Base-by-base conservation (phyloP, 2,329 filamentous ascomycete species). In the Plectosphaerella cucumerina region DNA sequence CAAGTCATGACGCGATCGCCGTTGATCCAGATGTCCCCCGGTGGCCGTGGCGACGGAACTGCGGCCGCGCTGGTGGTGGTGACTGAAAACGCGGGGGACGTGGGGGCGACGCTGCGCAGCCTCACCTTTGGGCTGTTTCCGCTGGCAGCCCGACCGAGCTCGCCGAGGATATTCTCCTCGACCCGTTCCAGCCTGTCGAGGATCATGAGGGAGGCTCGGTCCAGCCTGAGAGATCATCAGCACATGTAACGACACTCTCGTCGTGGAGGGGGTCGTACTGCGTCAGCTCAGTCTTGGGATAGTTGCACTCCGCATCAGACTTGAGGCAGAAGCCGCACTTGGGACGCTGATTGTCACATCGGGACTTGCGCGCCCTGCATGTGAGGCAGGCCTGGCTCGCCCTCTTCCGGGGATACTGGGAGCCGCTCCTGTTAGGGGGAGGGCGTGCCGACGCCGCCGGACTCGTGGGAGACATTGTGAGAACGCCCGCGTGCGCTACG, bases 361-460 rank as follows among this genome's bases (percentile, higher is more conserved):
- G 70, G n/a, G 66, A 70, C 54, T 68, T 67, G n/a, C 68, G 57
- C 8, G 62, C 63, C 2, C 68, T 65, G 55, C 68, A 70, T 0
- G 67, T 64, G 50, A 68, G 62, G 15, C 68, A 70, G 6, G 68
- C 68, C n/a, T 58, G 62, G 12, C 51, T 51, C 2, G 53, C 53
- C 39, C 53, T 51, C 17, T 42, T 42, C 17, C 39, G 39, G 20
- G 39, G 39, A 20, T 42, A 42, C 17, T 42, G 39, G 4, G 39
- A 42, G n/a, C 39, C 39, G 39, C 39, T 42, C 39, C 39, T 21
- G 39, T 42, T 42, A 3, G 39, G 39, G 3, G 39, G 39, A 42
- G 39, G 39, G 5, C 39, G 39, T 4, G 39, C n/a, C n/a, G 39
- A 11, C 26, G 26, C 26, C 26, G 26, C 26, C 8, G 26, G 26